Base-by-base conservation (phyloP, 2,329 filamentous ascomycete genomes). In the Phoma sp. region DNA sequence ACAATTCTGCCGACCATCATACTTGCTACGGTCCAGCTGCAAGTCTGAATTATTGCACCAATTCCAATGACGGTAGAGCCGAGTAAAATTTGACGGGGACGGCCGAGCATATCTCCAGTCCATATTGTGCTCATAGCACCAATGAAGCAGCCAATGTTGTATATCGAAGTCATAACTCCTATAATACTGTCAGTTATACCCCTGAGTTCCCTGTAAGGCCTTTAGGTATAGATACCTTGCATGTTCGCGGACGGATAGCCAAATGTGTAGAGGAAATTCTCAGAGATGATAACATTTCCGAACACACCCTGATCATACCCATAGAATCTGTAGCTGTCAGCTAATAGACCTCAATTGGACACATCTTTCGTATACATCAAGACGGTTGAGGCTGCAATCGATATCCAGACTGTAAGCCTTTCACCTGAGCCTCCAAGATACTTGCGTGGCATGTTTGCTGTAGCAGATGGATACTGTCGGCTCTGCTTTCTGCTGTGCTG, bases 51-150 rank as follows among this genome's bases (percentile, higher is more conserved):
- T 15, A 75, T 65, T 6, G 74, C 73, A 14, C 75, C 74, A 39
- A 74, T 63, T 0, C 64, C 71, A 42, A 77, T 76, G n/a, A 76
- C 62, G 2, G 71, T 68, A 9, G 73, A 82, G 12, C 86, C 86
- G 6, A 86, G 77, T 53, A 88, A 80, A 42, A 86, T 85, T 11
- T 80, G 80, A 32, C 82, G 75, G 61, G 79, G 78, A n/a, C 85
- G 78, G 6, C 84, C 85, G 29, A 87, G 78, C 1, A 78, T 76
- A 56, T 89, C 86, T 21, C 86, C 86, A 11, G 83, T 74, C 69
- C 76, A 79, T 14, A 74, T 65, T 3, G 70, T 71, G 11, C 73
- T 62, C 56, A 79, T 72, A 0, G 78, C 77, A 1, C 76, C 76
- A 26, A 76, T 64, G 48, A 81, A 78, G 52, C 78, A 80, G 3